These are phyloP conservation scores for Jackrogersella multiformis DNA, from an alignment of 495 filamentous ascomycete genomes.

Conservation along the genomic window DNA sequence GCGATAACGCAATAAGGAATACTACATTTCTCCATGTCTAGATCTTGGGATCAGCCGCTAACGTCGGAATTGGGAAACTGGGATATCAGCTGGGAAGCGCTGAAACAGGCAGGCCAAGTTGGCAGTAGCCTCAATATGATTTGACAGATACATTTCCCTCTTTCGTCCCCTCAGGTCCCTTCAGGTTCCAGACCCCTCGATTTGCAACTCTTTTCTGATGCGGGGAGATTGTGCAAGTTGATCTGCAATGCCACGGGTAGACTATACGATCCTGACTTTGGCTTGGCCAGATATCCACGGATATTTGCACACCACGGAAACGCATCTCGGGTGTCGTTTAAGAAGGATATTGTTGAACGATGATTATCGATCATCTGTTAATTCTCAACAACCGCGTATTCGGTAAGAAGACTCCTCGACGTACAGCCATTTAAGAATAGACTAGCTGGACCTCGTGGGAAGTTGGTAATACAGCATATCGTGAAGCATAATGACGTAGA, in stretches of 20 bases:
- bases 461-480: conserved; percentile 26
- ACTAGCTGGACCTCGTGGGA: conserved; percentile 23
- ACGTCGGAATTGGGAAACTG: conserved; percentile 33
- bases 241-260: conserved; percentile 39
- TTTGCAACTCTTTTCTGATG: conserved; percentile 27
- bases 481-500: conserved; percentile 40
- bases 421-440: conserved; percentile 11
- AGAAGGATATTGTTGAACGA: conserved; percentile 4
- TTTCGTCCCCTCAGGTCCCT: conserved; percentile 10
- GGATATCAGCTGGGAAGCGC: conserved; percentile 31
- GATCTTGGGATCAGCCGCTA: conserved; percentile 41
- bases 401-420: conserved; percentile 1
- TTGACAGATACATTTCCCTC: conserved; percentile 22
- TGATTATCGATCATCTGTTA: conserved; percentile 8
- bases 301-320: conserved; percentile 20
- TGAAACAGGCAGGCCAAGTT: conserved; percentile 43
- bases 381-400: conserved; percentile 4
- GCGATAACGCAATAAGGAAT: conserved; percentile 43
- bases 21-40: conserved; percentile 40
- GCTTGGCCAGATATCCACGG: conserved; percentile 17
- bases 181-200: conserved; percentile 33
- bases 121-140: conserved; percentile 32
- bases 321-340: conserved; percentile 3
- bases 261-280: conserved; percentile 17
- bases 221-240: conserved; percentile 36